phyloP scores from a whole-genome alignment of 129 eudicot species.

The Calendula officinalis region DNA sequence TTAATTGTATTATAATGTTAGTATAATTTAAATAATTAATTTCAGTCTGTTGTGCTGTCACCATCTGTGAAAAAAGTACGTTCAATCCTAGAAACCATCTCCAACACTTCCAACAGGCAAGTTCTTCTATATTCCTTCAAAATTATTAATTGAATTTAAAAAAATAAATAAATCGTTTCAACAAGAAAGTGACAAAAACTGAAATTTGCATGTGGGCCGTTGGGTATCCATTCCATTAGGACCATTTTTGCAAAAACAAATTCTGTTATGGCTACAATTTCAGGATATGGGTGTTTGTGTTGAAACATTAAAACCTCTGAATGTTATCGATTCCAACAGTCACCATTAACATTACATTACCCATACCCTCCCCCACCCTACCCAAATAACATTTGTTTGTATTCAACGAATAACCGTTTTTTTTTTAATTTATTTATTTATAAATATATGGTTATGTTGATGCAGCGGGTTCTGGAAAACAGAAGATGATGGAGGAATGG shows the following conservation, averaged over 20 bases:
- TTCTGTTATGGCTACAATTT: constrained; percentile 12
- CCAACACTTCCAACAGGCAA: constrained; percentile 69
- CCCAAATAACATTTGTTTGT: constrained; percentile 16
- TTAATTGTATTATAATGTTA: background rate
- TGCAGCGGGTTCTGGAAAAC: constrained; percentile 80
- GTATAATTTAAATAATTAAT: constrained; percentile 14
- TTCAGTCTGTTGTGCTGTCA: constrained; percentile 83
- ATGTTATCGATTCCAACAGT: constrained; percentile 13
- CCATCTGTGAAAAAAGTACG: constrained; percentile 86
- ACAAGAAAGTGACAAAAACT: constrained; percentile 11
- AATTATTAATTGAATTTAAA: background rate
- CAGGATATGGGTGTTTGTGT: constrained; percentile 35
- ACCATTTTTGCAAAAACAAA: constrained; percentile 17
- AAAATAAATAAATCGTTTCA: constrained; percentile 5
- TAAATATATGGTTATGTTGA: constrained; percentile 2
- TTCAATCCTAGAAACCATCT: constrained; percentile 71
- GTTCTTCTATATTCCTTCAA: constrained; percentile 1
- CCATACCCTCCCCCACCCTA: constrained; percentile 17
- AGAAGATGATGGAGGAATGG: constrained; percentile 84
- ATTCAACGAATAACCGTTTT: constrained; percentile 8
- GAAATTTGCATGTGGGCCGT: constrained; percentile 14
- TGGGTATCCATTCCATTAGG: constrained; percentile 23
- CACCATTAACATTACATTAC: background rate
- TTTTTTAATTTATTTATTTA: no score
- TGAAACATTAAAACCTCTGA: constrained; percentile 30